Evolutionary conservation across 768 basidiomycete genomes (phyloP), one percentile per base, ranked within the genome.

Genomic region (Boletus reticulatus): DNA sequence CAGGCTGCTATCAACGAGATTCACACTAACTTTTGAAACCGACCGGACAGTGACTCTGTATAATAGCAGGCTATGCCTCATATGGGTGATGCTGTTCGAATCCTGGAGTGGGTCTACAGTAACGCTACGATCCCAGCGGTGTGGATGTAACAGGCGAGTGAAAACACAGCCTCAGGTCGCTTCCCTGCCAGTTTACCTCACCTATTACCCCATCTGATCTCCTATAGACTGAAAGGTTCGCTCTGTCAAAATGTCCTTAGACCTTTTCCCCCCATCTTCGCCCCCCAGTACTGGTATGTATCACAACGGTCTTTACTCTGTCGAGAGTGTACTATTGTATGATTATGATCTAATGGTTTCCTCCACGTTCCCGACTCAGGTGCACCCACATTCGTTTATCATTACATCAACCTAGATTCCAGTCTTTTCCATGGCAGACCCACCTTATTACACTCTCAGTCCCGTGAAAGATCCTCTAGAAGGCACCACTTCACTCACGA

Each of bases 381-480:
- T 29, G n/a, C 24, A 43, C 43, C 37, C 47, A 58, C 64, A 7
- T 47, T 59, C 53, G 29, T 58, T 63, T 31, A 27, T 27, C 44
- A 27, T 49, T 43, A 32, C 19, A 38, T 19, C 37, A 22, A 31
- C 36, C 12, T 32, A 27, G 17, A 14, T 45, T 49, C 50, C 8
- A 2, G 32, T 16, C 5, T 22, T 34, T 22, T 34, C 43, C 51
- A 64, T 67, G 64, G 29, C 61, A 27, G 37, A 57, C 19, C 41
- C 64, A 4, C 64, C 65, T 14, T 66, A 66, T 37, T 55, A 55
- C n/a, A 57, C 62, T n/a, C 65, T 66, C 17, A 34, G 32, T 44
- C 55, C 41, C 20, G 6, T 63, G 20, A 54, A 59, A 46, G 32
- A 49, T 1, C 39, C 49, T 41, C 43, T 22, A 19, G 48, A 50